These are phyloP conservation scores for Pseudogymnoascus sp. DNA, from an alignment of 2,329 filamentous ascomycete genomes.

Conservation along the genomic window DNA sequence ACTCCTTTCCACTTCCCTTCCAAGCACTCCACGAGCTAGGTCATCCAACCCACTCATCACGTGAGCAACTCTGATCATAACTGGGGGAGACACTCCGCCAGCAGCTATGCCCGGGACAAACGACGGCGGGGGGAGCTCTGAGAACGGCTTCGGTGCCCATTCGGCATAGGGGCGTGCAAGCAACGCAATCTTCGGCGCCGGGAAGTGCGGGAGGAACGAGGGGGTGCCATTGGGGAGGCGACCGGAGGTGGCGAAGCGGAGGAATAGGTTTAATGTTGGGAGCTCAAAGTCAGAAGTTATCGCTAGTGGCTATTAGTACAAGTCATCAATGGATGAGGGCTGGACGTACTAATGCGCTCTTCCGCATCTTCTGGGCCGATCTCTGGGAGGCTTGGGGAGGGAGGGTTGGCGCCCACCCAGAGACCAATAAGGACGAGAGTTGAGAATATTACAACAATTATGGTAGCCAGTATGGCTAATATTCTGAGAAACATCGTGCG, in stretches of 20 bases:
- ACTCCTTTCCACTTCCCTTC: slow-evolving; percentile 14
- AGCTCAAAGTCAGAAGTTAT: slow-evolving; percentile 13
- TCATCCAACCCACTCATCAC: slow-evolving; percentile 15
- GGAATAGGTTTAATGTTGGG: slow-evolving; percentile 14
- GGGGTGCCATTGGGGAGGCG: slow-evolving; percentile 15
- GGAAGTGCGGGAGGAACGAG: slow-evolving; percentile 16
- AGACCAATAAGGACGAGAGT: neutral
- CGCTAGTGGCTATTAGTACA: neutral
- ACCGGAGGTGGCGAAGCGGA: slow-evolving; percentile 14
- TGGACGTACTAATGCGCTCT: slow-evolving; percentile 7
- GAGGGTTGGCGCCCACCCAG: neutral
- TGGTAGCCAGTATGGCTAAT: neutral
- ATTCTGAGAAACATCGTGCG: neutral
- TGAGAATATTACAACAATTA: neutral
- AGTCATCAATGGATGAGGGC: neutral
- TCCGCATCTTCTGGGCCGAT: slow-evolving; percentile 14
- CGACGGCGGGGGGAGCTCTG: slow-evolving; percentile 14
- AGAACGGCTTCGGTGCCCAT: slow-evolving; percentile 19
- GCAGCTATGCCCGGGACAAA: slow-evolving; percentile 9
- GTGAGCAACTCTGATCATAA: slow-evolving; percentile 15
- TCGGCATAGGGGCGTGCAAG: slow-evolving; percentile 16
- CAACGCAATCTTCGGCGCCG: slow-evolving; percentile 11
- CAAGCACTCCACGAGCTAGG: slow-evolving; percentile 8
- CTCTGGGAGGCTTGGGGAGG: neutral
- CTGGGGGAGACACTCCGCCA: slow-evolving; percentile 12